Evolutionary conservation across 2,329 filamentous ascomycete species (phyloP).

Genomic region (Corinectria fuckeliana): DNA sequence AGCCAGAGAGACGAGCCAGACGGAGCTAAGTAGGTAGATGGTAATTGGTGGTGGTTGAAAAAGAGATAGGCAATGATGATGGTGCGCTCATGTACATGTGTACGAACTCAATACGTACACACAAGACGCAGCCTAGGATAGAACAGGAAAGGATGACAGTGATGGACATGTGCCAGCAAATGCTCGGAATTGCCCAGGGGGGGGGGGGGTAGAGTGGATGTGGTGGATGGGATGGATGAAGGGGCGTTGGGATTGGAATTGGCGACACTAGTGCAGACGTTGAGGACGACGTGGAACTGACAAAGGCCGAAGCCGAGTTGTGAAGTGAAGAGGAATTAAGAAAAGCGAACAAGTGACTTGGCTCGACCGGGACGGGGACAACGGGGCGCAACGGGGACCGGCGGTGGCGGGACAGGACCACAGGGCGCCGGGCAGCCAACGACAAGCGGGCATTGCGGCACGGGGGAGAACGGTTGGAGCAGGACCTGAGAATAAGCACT

Average conservation of each 20-base stretch:
- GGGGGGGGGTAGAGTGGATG: constrained; percentile 15
- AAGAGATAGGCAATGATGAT: neutral
- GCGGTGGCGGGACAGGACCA: constrained; percentile 33
- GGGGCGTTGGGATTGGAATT: constrained; percentile 18
- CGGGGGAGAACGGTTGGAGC: constrained; percentile 54
- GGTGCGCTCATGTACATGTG: neutral
- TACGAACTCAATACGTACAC: neutral
- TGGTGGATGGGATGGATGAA: constrained; percentile 13
- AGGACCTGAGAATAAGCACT: constrained; percentile 47
- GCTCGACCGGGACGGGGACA: constrained; percentile 34
- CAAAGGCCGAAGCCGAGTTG: constrained; percentile 15
- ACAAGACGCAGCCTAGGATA: constrained; percentile 1
- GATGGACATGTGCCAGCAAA: constrained; percentile 20
- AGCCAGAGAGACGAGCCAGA: neutral
- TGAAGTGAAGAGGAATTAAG: constrained; percentile 5
- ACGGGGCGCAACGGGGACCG: constrained; percentile 36
- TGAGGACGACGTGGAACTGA: constrained; percentile 7
- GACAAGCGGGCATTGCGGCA: constrained; percentile 50
- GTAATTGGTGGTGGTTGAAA: neutral
- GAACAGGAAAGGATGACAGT: constrained; percentile 8
- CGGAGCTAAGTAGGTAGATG: neutral
- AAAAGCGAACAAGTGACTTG: constrained; percentile 20
- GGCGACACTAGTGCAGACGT: constrained; percentile 4
- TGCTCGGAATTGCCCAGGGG: constrained; percentile 12
- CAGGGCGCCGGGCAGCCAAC: constrained; percentile 51